Conservation (phyloP, 163 green algal species). For the Prototheca stagnorum region DNA sequence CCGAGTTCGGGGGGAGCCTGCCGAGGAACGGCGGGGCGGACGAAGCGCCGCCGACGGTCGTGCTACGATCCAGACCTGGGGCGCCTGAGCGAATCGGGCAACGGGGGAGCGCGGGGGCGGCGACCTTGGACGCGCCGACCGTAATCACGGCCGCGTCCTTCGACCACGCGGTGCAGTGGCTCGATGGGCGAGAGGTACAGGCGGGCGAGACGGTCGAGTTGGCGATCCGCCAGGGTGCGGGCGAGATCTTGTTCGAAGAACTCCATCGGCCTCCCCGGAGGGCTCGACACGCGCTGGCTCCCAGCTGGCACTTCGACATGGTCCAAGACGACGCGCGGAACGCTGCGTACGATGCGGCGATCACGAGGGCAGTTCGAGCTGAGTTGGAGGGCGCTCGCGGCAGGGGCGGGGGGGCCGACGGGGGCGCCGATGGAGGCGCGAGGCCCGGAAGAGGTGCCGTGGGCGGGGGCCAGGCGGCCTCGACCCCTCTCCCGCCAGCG, state of each 20-base stretch:
- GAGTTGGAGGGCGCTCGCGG: background rate
- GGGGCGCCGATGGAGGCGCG: no score
- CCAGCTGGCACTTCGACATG: slow-evolving; percentile 71
- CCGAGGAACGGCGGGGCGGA: background rate
- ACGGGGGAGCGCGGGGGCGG: no score
- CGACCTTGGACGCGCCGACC: slow-evolving; percentile 25
- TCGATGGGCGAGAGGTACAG: slow-evolving; percentile 16
- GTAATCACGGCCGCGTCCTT: slow-evolving; percentile 35
- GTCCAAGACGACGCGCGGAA: slow-evolving; percentile 48
- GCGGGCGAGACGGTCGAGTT: slow-evolving; percentile 14
- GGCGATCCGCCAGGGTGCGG: slow-evolving; percentile 23
- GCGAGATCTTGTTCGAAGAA: slow-evolving; percentile 33
- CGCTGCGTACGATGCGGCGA: slow-evolving; percentile 41
- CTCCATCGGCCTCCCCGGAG: slow-evolving; percentile 6
- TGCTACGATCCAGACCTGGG: no score
- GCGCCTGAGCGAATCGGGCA: no score
- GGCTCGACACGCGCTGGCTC: slow-evolving; percentile 33
- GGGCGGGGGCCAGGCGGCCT: no score
- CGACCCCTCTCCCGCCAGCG: no score
- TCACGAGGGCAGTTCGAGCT: slow-evolving; percentile 9
- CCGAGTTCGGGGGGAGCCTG: background rate
- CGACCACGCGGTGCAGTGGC: slow-evolving; percentile 31
- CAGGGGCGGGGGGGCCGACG: no score
- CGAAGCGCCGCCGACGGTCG: no score
- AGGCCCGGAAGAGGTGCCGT: no score